Evolutionary conservation across 495 filamentous ascomycete species (phyloP), one percentile per base, ranked within the genome.

Genomic region (Aspergillus affinis): DNA sequence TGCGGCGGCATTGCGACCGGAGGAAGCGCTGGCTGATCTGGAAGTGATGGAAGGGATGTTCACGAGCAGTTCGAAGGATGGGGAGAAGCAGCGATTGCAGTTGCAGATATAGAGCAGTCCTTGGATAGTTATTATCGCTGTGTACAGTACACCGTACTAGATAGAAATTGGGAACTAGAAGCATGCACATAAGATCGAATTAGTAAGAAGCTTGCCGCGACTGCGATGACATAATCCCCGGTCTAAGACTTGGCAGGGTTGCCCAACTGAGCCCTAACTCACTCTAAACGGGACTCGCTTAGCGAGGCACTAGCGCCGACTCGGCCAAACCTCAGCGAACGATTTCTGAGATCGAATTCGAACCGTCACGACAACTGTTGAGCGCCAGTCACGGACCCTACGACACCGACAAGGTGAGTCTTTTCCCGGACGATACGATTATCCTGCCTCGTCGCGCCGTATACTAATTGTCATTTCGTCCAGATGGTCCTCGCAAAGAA

Each of bases 401-500:
- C 66, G 72, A 73, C 61, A 72, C 72, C 76, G 76, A 71, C 76
- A 79, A 78, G 76, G 76, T 79, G 70, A 68, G 72, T 67, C 58
- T 55, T 61, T 17, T 46, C 32, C 21, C 41, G 19, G n/a, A 41
- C 13, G 12, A 13, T 10, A 15, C 21, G 36, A 12, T 15, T 57
- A 27, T 57, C 52, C 21, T 55, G 29, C 47, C 12, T 27, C 55
- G 18, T 60, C 21, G 48, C 26, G 48, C 32, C 21, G 26, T 2
- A 27, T 63, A 58, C 55, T 65, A 55, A 67, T 51, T 62, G 32
- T 47, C 29, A 55, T 58, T 57, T 52, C 26, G 58, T 60, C 46
- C 59, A 98, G 92, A 98, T 98, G 94, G 91, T 90, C 82, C 84
- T 92, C 84, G 91, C 93, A 78, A 97, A 95, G 90, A 93, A 94